A percentile compares a stretch with the other conserved stretches of the same genome.
These are phyloP conservation scores for Cardamine resedifolia DNA, from an alignment of 345 rosid species.

Conservation along the genomic window DNA sequence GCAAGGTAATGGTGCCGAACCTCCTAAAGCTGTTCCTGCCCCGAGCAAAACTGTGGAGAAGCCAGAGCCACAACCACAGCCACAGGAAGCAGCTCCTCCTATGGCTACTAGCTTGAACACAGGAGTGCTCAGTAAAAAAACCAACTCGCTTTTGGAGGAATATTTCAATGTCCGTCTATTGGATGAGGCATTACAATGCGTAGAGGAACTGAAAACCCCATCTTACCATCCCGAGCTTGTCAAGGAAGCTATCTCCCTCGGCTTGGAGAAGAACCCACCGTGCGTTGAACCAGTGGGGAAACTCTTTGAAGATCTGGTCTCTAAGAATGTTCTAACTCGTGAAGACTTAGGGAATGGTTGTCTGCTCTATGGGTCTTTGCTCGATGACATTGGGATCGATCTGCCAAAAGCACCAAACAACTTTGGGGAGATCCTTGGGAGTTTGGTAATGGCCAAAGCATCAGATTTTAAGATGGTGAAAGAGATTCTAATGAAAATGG, in stretches of 20 bases:
- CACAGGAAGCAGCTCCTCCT: constrained; percentile 27
- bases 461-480: constrained; percentile 55
- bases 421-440: constrained; percentile 78
- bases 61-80: constrained; percentile 18
- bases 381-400: constrained; percentile 88
- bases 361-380: constrained; percentile 58
- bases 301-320: constrained; percentile 53
- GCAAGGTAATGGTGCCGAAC: constrained; percentile 54
- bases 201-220: constrained; percentile 67
- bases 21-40: constrained; percentile 29
- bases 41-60: constrained; percentile 30
- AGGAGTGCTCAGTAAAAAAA: constrained; percentile 59
- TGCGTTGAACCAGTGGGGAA: constrained; percentile 48
- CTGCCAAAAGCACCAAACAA: constrained; percentile 74
- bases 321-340: constrained; percentile 49
- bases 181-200: constrained; percentile 76
- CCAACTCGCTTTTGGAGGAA: constrained; percentile 69
- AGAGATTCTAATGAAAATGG: constrained; percentile 66
- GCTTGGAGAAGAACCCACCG: constrained; percentile 69
- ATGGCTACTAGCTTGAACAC: constrained; percentile 41
- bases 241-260: constrained; percentile 76
- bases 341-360: constrained; percentile 65
- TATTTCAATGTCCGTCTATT: constrained; percentile 54
- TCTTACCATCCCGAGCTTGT: constrained; percentile 72
- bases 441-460: constrained; percentile 50